These are phyloP conservation scores for Alternaria consortialis DNA, from an alignment of 2,329 filamentous ascomycete species.

Conservation along the genomic window DNA sequence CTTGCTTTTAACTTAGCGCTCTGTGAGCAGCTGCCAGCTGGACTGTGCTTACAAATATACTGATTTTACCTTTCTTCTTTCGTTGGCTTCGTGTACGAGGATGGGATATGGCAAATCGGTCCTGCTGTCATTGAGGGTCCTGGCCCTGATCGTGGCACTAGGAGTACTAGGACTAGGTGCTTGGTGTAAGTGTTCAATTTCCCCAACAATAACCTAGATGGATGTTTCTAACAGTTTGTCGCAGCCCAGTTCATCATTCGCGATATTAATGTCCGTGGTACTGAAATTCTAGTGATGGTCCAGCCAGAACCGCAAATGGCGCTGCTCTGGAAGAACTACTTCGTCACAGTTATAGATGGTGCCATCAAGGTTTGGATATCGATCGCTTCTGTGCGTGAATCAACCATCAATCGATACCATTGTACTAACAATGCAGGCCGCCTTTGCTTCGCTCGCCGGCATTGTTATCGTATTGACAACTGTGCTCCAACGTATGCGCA, in stretches of 20 bases:
- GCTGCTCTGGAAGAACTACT: conserved; percentile 34
- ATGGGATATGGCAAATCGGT: conserved; percentile 30
- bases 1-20: conserved; percentile 31
- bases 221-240: background rate
- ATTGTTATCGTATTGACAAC: conserved; percentile 29
- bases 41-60: conserved; percentile 26
- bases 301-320: conserved; percentile 17
- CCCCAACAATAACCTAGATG: background rate
- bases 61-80: conserved; percentile 12
- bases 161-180: conserved; percentile 34
- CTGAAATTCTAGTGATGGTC: conserved; percentile 22
- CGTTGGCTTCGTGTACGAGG: conserved; percentile 8
- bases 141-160: conserved; percentile 33
- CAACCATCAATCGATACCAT: background rate
- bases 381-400: conserved; percentile 33
- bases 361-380: conserved; percentile 36
- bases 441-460: conserved; percentile 28
- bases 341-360: conserved; percentile 20
- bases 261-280: conserved; percentile 32
- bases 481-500: conserved; percentile 23
- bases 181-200: conserved; percentile 31
- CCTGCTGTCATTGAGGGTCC: conserved; percentile 29
- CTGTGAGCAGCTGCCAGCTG: conserved; percentile 41
- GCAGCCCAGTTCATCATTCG: conserved; percentile 31
- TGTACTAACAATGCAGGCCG: conserved; percentile 28